Percentiles rank a stretch among this genome's conserved stretches.
These are phyloP conservation scores for Lactifluus echinatus DNA, from an alignment of 768 basidiomycete species.

Conservation along the genomic window DNA sequence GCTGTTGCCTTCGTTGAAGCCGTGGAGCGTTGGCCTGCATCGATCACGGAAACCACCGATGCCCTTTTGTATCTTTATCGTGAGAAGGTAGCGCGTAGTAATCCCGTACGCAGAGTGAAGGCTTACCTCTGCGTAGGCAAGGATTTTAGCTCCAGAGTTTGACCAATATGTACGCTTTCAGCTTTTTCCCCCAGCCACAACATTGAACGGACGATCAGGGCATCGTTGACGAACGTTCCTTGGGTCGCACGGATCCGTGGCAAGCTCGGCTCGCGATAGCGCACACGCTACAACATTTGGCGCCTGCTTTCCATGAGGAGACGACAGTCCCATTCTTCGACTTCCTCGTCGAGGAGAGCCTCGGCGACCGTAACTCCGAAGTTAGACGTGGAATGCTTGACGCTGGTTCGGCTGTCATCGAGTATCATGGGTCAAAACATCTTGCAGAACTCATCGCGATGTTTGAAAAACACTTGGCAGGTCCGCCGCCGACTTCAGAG, in stretches of 20 bases:
- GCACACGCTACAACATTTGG: slow-evolving; percentile 53
- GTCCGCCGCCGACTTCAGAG: slow-evolving; percentile 45
- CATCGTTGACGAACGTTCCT: slow-evolving; percentile 81
- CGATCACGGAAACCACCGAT: slow-evolving; percentile 37
- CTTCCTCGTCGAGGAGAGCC: slow-evolving; percentile 76
- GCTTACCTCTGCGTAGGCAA: slow-evolving; percentile 43
- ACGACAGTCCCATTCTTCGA: slow-evolving; percentile 67
- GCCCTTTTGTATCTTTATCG: slow-evolving; percentile 66
- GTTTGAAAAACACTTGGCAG: slow-evolving; percentile 70
- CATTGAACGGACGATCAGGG: slow-evolving; percentile 43
- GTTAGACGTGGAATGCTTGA: slow-evolving; percentile 85
- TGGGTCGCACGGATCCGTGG: slow-evolving; percentile 90
- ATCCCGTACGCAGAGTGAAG: background rate
- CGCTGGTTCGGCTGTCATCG: slow-evolving; percentile 75
- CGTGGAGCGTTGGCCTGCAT: slow-evolving; percentile 61
- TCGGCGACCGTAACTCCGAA: slow-evolving; percentile 75
- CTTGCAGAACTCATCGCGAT: slow-evolving; percentile 67
- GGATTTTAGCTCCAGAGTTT: slow-evolving; percentile 82
- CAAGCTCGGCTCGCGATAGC: slow-evolving; percentile 70
- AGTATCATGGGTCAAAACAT: slow-evolving; percentile 65
- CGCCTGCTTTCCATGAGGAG: slow-evolving; percentile 52
- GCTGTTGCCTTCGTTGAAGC: slow-evolving; percentile 72
- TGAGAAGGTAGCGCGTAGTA: slow-evolving; percentile 52
- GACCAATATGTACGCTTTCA: slow-evolving; percentile 72
- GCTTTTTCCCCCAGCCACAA: background rate